Conservation (phyloP, 352 stramenopile species). For the Globisporangium ultimum region DNA sequence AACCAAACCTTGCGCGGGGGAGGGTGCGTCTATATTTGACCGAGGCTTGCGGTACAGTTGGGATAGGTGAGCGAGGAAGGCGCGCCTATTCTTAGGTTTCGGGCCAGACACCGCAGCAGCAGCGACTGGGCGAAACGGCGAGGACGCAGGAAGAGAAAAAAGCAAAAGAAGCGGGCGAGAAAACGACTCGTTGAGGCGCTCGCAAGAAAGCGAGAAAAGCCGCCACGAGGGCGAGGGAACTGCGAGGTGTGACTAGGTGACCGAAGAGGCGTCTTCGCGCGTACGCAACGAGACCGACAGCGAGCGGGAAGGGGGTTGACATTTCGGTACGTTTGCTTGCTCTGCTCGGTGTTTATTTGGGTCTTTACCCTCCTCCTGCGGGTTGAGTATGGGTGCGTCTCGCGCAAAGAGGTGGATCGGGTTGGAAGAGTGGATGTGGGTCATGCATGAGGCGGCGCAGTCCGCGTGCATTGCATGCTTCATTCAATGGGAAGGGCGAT, state of each 20-base stretch:
- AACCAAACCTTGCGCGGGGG: too few relatives aligned
- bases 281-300: slow-evolving; percentile 22
- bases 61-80: background rate
- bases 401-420: background rate
- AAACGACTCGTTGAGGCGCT: background rate
- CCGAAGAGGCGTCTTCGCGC: slow-evolving; percentile 26
- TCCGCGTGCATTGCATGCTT: background rate
- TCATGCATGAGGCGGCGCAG: too few relatives aligned
- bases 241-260: slow-evolving; percentile 36
- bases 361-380: background rate
- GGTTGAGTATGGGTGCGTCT: background rate
- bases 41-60: background rate
- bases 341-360: slow-evolving; percentile 4
- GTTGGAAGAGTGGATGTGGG: background rate
- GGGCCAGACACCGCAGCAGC: background rate
- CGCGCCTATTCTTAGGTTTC: slow-evolving; percentile 14
- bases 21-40: slow-evolving; percentile 4
- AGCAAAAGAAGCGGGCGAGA: slow-evolving; percentile 5
- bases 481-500: background rate
- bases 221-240: slow-evolving; percentile 27
- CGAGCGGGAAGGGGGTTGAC: slow-evolving; percentile 13
- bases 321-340: slow-evolving; percentile 14
- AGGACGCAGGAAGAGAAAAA: background rate
- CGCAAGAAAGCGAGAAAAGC: slow-evolving; percentile 8
- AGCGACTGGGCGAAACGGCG: slow-evolving; percentile 14